These are phyloP conservation scores for Akanthomyces dipterigenus DNA, from an alignment of 2,329 filamentous ascomycete species.

Conservation along the genomic window DNA sequence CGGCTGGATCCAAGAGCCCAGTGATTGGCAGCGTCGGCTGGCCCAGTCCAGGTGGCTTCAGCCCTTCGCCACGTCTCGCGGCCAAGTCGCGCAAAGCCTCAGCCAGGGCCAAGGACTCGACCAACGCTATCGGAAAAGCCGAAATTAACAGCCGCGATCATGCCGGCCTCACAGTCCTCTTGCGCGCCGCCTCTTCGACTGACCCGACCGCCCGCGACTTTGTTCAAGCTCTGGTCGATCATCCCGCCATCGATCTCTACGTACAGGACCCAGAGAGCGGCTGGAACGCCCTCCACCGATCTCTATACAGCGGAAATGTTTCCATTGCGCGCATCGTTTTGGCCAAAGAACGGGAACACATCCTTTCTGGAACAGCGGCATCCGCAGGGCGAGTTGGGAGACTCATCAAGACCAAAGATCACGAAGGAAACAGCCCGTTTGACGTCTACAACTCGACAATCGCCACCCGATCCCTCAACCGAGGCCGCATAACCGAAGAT, in stretches of 20 bases:
- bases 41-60: conserved; percentile 29
- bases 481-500: conserved; percentile 15
- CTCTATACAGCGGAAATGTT: conserved; percentile 84
- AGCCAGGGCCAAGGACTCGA: conserved; percentile 38
- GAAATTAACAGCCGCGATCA: conserved; percentile 84
- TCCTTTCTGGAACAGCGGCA: conserved; percentile 51
- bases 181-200: conserved; percentile 74
- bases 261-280: conserved; percentile 84
- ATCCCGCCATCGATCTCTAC: conserved; percentile 80
- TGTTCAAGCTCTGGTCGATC: conserved; percentile 70
- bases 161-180: conserved; percentile 72
- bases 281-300: conserved; percentile 91
- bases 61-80: conserved; percentile 43
- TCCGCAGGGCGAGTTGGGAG: conserved; percentile 59
- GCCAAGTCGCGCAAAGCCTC: conserved; percentile 44
- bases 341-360: conserved; percentile 64
- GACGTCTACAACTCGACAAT: conserved; percentile 89
- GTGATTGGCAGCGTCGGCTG: conserved; percentile 31
- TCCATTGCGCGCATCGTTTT: conserved; percentile 78
- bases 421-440: conserved; percentile 89
- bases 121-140: conserved; percentile 39
- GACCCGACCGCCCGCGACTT: conserved; percentile 65
- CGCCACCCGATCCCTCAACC: conserved; percentile 61
- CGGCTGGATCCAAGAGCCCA: conserved; percentile 48
- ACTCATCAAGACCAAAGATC: conserved; percentile 90